phyloP scores from a whole-genome alignment of 768 basidiomycete species.

The Flagelloscypha sp. region DNA sequence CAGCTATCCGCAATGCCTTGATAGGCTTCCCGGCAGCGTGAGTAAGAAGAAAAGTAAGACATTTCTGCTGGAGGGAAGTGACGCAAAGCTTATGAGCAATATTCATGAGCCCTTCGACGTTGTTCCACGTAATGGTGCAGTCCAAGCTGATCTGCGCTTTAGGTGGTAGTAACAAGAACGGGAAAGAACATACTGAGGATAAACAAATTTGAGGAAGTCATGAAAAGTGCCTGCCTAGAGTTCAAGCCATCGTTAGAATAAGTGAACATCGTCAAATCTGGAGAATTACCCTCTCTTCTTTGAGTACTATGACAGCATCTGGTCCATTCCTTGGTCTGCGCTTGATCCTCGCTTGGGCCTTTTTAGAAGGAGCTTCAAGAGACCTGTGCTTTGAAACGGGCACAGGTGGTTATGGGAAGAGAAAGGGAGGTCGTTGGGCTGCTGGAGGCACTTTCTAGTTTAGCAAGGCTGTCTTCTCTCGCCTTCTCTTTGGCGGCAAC shows the following conservation, averaged over 20 bases:
- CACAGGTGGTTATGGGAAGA: constrained; percentile 1
- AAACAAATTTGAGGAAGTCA: constrained; percentile 88
- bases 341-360: constrained; percentile 33
- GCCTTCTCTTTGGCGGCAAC: constrained; percentile 27
- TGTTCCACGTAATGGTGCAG: constrained; percentile 93
- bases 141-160: too few relatives aligned
- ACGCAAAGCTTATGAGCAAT: constrained; percentile 86
- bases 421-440: constrained; percentile 5
- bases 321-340: constrained; percentile 42
- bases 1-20: constrained; percentile 88
- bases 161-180: neutral
- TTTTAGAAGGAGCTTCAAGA: too few relatives aligned
- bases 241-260: too few relatives aligned
- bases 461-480: constrained; percentile 48
- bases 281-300: constrained; percentile 85
- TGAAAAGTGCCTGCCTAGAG: constrained; percentile 78
- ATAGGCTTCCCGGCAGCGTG: constrained; percentile 91
- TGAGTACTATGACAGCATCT: constrained; percentile 82
- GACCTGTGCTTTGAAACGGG: constrained; percentile 15
- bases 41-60: constrained; percentile 80
- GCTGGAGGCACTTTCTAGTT: constrained; percentile 38
- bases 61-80: constrained; percentile 71
- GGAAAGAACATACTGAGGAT: constrained; percentile 66
- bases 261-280: too few relatives aligned
- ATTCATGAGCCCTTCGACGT: constrained; percentile 87